Evolutionary conservation across 441 rosid species (phyloP), one percentile per base, ranked within the genome.

Genomic region (Arabidopsis hybrid): DNA sequence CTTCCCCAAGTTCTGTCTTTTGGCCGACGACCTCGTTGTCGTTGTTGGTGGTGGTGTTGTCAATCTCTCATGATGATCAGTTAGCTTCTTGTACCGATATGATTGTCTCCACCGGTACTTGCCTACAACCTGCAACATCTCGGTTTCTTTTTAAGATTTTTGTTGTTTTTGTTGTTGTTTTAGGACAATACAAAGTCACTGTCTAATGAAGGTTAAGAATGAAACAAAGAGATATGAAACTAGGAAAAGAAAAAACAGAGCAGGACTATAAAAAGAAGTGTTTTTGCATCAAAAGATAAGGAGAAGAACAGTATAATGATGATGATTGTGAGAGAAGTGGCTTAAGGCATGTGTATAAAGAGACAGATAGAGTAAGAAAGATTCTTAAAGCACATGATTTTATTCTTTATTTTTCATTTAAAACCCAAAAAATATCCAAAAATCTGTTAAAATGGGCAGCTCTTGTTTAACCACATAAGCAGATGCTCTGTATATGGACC

Each of bases 401-500:
- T 71, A 65, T 65, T 64, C 62, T 31, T 49, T 18, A 34, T 26
- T 64, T 62, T 64, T 62, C 65, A 57, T 60, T 68, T 69, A 39
- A 63, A 56, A 29, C 29, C 4, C 10, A 6, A 9, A 9, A 60
- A 70, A 63, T 55, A 56, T 57, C 61, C 6, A 60, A 64, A 64
- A 64, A 11, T 11, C 32, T 64, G 62, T 8, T 1, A 1, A 49
- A 70, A 64, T 71, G 76, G 40, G 72, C 76, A 65, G 72, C 61
- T 65, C 56, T 57, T 64, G 60, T 70, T 63, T 39, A 70, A 70
- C 46, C 71, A 76, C 67, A 71, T 50, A 58, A 65, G 67, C 60
- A 14, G 40, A 70, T 76, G 71, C 75, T 76, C 72, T 71, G 80
- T 71, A 65, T 60, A 71, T 71, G 76, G 80, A 71, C 76, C 76